These are phyloP conservation scores for Cryptococcus sp. DNA, from an alignment of 1,284 basidiomycete genomes.

Conservation along the genomic window DNA sequence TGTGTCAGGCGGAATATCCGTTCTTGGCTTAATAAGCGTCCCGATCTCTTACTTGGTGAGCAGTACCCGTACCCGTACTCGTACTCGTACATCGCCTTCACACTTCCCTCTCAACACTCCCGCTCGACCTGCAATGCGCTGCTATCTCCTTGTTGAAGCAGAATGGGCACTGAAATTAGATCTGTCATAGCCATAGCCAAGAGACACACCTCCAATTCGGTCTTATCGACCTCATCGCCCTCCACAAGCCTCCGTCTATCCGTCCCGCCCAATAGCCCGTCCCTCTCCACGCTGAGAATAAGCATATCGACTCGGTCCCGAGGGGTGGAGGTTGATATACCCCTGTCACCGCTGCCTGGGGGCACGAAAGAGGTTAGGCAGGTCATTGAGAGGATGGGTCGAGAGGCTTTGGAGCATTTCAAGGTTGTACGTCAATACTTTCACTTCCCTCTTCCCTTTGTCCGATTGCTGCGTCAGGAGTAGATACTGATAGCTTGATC, in stretches of 20 bases:
- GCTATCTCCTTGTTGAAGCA: not conserved
- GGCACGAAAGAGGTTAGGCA: constrained; percentile 6
- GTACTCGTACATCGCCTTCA: too few relatives aligned
- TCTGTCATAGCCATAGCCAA: constrained; percentile 14
- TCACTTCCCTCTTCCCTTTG: not conserved
- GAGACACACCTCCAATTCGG: constrained; percentile 16
- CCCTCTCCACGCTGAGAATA: constrained; percentile 11
- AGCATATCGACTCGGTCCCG: constrained; percentile 12
- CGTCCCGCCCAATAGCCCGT: constrained; percentile 12
- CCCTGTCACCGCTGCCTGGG: constrained; percentile 3
- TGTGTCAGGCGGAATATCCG: too few relatives aligned
- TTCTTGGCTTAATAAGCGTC: not conserved
- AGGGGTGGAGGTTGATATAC: constrained; percentile 17
- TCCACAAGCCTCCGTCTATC: constrained; percentile 1
- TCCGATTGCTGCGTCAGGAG: not conserved
- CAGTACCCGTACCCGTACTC: not conserved
- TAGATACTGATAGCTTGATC: not conserved
- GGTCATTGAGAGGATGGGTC: constrained; percentile 12
- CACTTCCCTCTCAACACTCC: not conserved
- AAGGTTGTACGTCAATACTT: constrained; percentile 17
- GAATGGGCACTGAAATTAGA: not conserved
- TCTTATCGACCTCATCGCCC: constrained; percentile 10
- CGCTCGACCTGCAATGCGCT: not conserved
- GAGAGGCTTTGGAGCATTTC: constrained; percentile 17
- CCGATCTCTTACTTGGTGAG: not conserved